A percentile compares a stretch with the other conserved stretches of the same genome.
phyloP scores from a whole-genome alignment of 768 basidiomycete genomes.

The Kwoniella newhampshirensis region DNA sequence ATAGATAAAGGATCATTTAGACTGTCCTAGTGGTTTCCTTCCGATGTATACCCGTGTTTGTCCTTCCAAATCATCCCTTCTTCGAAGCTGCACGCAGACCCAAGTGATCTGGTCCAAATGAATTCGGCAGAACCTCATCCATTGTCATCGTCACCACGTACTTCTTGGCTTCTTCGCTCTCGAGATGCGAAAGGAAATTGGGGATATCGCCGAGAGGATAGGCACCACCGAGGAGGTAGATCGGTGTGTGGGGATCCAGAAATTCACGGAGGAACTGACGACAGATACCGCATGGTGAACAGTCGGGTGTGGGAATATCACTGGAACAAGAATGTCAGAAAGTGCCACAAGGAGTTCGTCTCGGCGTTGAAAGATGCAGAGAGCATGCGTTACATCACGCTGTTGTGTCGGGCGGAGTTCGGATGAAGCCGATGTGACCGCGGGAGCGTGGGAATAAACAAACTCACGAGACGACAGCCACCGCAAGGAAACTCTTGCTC shows the following conservation, averaged over 20 bases:
- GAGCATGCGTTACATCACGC: too few relatives aligned
- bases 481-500: slow-evolving; percentile 64
- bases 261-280: slow-evolving; percentile 66
- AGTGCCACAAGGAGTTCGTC: neutral
- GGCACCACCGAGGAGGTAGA: slow-evolving; percentile 47
- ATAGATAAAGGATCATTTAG: too few relatives aligned
- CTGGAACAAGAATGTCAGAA: neutral
- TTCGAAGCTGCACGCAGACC: too few relatives aligned
- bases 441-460: too few relatives aligned
- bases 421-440: too few relatives aligned
- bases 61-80: too few relatives aligned
- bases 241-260: slow-evolving; percentile 56
- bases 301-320: slow-evolving; percentile 57
- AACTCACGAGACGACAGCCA: slow-evolving; percentile 76
- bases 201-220: slow-evolving; percentile 52
- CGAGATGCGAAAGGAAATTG: slow-evolving; percentile 35
- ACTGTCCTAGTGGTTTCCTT: too few relatives aligned
- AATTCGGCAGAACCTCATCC: slow-evolving; percentile 73
- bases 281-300: slow-evolving; percentile 91
- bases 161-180: slow-evolving; percentile 55
- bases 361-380: neutral
- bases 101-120: slow-evolving; percentile 78
- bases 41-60: too few relatives aligned
- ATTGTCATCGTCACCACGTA: slow-evolving; percentile 60
- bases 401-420: too few relatives aligned